Conservation (phyloP, 1,284 basidiomycete species). For the Puccinia brachypodii region DNA sequence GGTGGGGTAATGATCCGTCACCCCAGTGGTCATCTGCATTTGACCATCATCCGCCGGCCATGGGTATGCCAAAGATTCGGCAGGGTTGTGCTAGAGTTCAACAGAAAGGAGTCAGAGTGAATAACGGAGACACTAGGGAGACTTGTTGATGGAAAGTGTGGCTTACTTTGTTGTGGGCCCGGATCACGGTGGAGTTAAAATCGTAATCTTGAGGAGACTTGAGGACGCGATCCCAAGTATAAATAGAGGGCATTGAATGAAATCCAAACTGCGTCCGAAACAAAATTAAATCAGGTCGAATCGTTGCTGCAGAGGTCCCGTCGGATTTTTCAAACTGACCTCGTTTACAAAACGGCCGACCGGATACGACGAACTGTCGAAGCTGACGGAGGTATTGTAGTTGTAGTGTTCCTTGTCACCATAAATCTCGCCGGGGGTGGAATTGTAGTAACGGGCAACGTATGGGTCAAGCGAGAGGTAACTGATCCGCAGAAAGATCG, state of each 20-base stretch:
- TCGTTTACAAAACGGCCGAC: conserved; percentile 67
- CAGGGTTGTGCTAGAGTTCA: conserved; percentile 51
- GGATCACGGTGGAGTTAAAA: conserved; percentile 66
- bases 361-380: conserved; percentile 65
- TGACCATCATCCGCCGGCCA: conserved; percentile 52
- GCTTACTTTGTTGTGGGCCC: conserved; percentile 64
- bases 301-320: background rate
- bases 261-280: conserved; percentile 62
- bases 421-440: conserved; percentile 63
- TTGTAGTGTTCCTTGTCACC: conserved; percentile 66
- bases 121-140: background rate
- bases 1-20: conserved; percentile 45
- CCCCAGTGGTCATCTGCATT: conserved; percentile 50
- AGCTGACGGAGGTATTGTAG: conserved; percentile 64
- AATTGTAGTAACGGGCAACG: conserved; percentile 63
- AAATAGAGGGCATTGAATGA: conserved; percentile 68
- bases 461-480: conserved; percentile 66
- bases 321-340: conserved; percentile 13
- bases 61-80: conserved; percentile 52
- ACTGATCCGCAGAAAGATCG: conserved; percentile 54
- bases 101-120: background rate
- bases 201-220: conserved; percentile 62
- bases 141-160: background rate
- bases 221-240: conserved; percentile 66
- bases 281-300: background rate